Evolutionary conservation across 768 basidiomycete species (phyloP).

Genomic region (Kwoniella shandongensis): DNA sequence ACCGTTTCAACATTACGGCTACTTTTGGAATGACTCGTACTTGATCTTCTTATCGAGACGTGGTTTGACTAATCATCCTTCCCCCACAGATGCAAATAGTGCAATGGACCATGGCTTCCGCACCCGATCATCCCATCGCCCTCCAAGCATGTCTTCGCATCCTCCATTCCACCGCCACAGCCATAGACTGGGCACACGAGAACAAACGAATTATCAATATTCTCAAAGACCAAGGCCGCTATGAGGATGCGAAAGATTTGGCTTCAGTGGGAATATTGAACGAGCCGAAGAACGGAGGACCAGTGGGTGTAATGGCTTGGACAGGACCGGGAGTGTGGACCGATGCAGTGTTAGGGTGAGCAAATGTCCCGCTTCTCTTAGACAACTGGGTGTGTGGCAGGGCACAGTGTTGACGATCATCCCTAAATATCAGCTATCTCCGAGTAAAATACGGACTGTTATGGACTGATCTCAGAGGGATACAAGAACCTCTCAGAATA

Average conservation of each 20-base stretch:
- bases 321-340: slow-evolving; percentile 56
- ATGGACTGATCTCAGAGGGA: slow-evolving; percentile 53
- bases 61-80: neutral
- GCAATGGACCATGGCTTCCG: slow-evolving; percentile 57
- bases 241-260: slow-evolving; percentile 29
- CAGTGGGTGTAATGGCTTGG: slow-evolving; percentile 56
- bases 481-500: slow-evolving; percentile 47
- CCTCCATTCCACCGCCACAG: slow-evolving; percentile 42
- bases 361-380: neutral
- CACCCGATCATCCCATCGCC: slow-evolving; percentile 56
- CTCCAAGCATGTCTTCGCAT: slow-evolving; percentile 55
- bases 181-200: slow-evolving; percentile 36
- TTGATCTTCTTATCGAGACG: neutral
- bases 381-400: too few species aligned
- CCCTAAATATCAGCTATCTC: slow-evolving; percentile 53
- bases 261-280: slow-evolving; percentile 29
- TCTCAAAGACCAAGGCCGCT: slow-evolving; percentile 28
- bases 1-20: too few species aligned
- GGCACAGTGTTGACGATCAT: too few species aligned
- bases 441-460: slow-evolving; percentile 49
- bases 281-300: slow-evolving; percentile 46
- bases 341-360: slow-evolving; percentile 53
- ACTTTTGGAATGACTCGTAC: too few species aligned
- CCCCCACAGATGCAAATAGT: slow-evolving; percentile 55
- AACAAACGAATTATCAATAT: slow-evolving; percentile 21